Percentiles rank a stretch among this genome's conserved stretches.
phyloP scores from a whole-genome alignment of 345 rosid genomes.

The Populus ilicifolia region DNA sequence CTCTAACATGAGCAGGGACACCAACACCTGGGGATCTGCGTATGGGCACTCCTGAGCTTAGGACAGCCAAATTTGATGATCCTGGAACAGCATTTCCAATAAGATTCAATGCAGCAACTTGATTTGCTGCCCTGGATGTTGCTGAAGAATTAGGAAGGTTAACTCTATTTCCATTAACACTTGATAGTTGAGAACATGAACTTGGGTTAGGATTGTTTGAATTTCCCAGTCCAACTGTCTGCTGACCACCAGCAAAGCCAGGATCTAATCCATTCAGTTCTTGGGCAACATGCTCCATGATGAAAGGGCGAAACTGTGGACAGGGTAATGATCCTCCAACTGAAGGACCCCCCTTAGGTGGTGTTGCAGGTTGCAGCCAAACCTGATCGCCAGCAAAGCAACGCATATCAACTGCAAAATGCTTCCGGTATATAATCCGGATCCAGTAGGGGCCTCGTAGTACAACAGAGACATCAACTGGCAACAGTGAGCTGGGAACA shows the following conservation, averaged over 20 bases:
- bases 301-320: conserved; percentile 98
- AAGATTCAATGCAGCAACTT: conserved; percentile 64
- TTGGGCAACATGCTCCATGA: conserved; percentile 99
- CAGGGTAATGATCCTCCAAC: conserved; percentile 97
- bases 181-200: conserved; percentile 46
- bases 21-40: conserved; percentile 76
- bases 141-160: conserved; percentile 57
- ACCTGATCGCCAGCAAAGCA: conserved; percentile 99
- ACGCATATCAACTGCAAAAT: conserved; percentile 97
- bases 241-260: conserved; percentile 63
- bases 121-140: conserved; percentile 56
- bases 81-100: conserved; percentile 57
- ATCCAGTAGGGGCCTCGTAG: conserved; percentile 99
- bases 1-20: conserved; percentile 91
- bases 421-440: conserved; percentile 85
- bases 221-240: conserved; percentile 49
- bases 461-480: conserved; percentile 98
- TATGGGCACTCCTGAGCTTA: conserved; percentile 60
- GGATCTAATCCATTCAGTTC: conserved; percentile 91
- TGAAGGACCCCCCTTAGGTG: conserved; percentile 86
- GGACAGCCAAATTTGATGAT: conserved; percentile 56
- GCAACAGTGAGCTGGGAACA: conserved; percentile 93
- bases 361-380: conserved; percentile 99
- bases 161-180: conserved; percentile 66
- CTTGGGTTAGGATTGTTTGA: conserved; percentile 38